Percentiles rank a stretch among this genome's conserved stretches.
phyloP scores from a whole-genome alignment of 371 early-diverging fungal species.

The Mortierella sp. region DNA sequence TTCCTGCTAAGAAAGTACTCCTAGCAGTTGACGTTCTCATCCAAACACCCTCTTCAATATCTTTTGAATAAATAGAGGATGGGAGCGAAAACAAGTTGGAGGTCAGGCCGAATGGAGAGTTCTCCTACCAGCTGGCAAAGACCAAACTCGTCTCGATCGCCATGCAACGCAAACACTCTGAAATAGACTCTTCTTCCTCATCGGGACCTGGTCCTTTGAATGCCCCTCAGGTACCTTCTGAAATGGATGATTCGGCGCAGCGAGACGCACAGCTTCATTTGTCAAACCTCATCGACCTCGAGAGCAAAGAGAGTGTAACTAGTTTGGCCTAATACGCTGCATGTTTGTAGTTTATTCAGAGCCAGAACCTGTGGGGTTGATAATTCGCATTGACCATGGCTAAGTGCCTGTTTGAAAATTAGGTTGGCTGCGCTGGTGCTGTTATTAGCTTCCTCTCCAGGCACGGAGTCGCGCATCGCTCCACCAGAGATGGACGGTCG shows the following conservation, averaged over 20 bases:
- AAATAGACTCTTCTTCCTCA: background rate
- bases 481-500: constrained; percentile 29
- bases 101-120: constrained; percentile 67
- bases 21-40: background rate
- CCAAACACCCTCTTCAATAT: no score
- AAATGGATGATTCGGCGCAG: constrained; percentile 55
- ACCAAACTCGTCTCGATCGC: constrained; percentile 54
- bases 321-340: background rate
- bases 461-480: constrained; percentile 29
- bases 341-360: background rate
- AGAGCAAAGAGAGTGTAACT: constrained; percentile 65
- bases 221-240: background rate
- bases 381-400: background rate
- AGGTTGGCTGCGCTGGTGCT: constrained; percentile 80
- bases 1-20: background rate
- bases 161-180: background rate
- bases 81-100: constrained; percentile 55
- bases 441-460: constrained; percentile 66
- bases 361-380: background rate
- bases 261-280: constrained; percentile 65
- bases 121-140: constrained; percentile 65
- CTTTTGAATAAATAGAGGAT: constrained; percentile 9
- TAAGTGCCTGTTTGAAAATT: background rate
- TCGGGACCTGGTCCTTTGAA: background rate
- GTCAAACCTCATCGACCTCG: constrained; percentile 68